A percentile compares a stretch with the other conserved stretches of the same genome.
These are phyloP conservation scores for Aspergillus versicolor DNA, from an alignment of 2,329 filamentous ascomycete genomes.

Conservation along the genomic window DNA sequence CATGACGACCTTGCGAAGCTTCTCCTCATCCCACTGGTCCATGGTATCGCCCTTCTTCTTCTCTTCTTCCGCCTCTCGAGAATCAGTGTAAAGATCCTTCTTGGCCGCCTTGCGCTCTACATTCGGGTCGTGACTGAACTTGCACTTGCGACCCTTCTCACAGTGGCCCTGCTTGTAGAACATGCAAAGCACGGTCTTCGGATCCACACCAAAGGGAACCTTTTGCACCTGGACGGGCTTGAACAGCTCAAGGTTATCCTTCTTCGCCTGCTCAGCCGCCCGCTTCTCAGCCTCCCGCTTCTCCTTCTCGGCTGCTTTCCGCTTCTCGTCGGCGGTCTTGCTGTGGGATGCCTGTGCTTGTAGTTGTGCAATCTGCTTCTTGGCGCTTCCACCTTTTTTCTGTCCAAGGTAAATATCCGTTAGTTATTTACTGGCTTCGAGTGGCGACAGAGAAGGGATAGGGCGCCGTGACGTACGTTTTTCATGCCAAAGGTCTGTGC, in stretches of 20 bases:
- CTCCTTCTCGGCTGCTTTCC: slow-evolving; percentile 65
- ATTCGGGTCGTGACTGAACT: slow-evolving; percentile 89
- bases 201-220: slow-evolving; percentile 94
- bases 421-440: slow-evolving; percentile 16
- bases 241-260: slow-evolving; percentile 77
- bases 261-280: slow-evolving; percentile 80
- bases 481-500: slow-evolving; percentile 93
- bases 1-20: slow-evolving; percentile 82
- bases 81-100: slow-evolving; percentile 86
- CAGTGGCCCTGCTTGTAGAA: slow-evolving; percentile 98
- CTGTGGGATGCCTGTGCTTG: slow-evolving; percentile 69
- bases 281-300: slow-evolving; percentile 82
- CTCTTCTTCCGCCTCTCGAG: slow-evolving; percentile 67
- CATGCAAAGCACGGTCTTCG: slow-evolving; percentile 93
- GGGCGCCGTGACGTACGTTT: slow-evolving; percentile 57
- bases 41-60: slow-evolving; percentile 87
- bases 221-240: slow-evolving; percentile 96
- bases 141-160: slow-evolving; percentile 97
- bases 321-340: slow-evolving; percentile 84
- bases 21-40: slow-evolving; percentile 97
- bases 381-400: slow-evolving; percentile 90
- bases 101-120: slow-evolving; percentile 92
- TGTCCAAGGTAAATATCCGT: slow-evolving; percentile 26
- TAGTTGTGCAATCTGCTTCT: slow-evolving; percentile 87
- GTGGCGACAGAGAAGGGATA: not conserved